Percentiles rank a stretch among this genome's conserved stretches.
Conservation (phyloP, 768 basidiomycete genomes). For the Mycena polygramma region DNA sequence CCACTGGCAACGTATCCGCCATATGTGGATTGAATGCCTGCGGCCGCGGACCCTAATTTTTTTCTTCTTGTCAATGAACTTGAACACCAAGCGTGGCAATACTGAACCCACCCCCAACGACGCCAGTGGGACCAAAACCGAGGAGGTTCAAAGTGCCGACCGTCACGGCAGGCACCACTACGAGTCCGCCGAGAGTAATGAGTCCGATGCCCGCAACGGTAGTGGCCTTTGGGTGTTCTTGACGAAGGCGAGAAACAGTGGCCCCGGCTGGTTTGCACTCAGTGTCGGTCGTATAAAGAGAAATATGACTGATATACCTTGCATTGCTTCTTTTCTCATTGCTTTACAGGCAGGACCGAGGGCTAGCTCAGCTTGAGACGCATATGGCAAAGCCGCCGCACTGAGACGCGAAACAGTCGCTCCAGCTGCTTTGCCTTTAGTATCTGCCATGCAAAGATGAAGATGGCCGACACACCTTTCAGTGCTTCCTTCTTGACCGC, state of each 20-base stretch:
- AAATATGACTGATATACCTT: too few relatives aligned
- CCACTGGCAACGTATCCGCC: slow-evolving; percentile 6
- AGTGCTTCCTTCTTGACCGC: not conserved
- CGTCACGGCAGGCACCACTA: not conserved
- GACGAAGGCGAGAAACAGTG: not conserved
- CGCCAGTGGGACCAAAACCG: slow-evolving; percentile 13
- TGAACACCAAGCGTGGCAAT: too few relatives aligned
- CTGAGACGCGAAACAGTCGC: not conserved
- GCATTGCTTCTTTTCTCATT: too few relatives aligned
- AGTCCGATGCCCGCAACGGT: slow-evolving; percentile 4
- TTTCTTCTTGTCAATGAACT: not conserved
- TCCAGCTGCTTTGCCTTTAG: not conserved
- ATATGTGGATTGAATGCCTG: slow-evolving; percentile 4
- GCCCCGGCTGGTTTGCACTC: not conserved
- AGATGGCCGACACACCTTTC: not conserved
- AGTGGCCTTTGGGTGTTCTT: not conserved
- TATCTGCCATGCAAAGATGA: not conserved
- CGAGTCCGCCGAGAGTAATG: not conserved
- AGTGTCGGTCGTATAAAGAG: not conserved
- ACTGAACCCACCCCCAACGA: slow-evolving; percentile 5
- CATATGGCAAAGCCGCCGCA: too few relatives aligned
- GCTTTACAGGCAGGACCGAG: too few relatives aligned
- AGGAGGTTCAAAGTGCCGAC: slow-evolving; percentile 5
- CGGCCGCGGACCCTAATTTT: slow-evolving; percentile 5
- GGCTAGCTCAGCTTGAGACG: too few relatives aligned